phyloP scores from a whole-genome alignment of 768 basidiomycete genomes.

The Pleurotus djamor region DNA sequence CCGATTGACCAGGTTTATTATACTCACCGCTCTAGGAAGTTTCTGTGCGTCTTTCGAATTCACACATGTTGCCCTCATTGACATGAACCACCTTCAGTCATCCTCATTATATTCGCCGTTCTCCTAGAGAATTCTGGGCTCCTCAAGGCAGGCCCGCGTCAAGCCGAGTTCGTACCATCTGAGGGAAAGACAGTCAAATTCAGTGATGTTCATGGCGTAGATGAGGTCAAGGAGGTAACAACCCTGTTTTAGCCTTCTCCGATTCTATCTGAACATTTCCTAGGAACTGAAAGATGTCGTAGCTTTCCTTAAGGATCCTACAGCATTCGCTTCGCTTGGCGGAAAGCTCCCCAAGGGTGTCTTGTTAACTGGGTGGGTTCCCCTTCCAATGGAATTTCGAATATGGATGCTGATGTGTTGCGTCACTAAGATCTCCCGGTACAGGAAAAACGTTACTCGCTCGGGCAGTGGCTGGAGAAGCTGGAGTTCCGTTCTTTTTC shows the following conservation, averaged over 20 bases:
- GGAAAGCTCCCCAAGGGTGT: slow-evolving; percentile 96
- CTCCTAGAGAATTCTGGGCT: slow-evolving; percentile 93
- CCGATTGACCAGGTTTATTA: slow-evolving; percentile 60
- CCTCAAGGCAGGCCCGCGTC: slow-evolving; percentile 82
- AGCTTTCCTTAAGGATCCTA: slow-evolving; percentile 92
- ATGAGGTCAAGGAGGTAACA: slow-evolving; percentile 89
- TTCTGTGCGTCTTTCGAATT: slow-evolving; percentile 52
- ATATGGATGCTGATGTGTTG: not conserved
- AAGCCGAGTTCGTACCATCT: slow-evolving; percentile 79
- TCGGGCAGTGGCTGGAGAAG: slow-evolving; percentile 95
- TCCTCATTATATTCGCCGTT: slow-evolving; percentile 84
- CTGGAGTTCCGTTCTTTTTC: slow-evolving; percentile 96
- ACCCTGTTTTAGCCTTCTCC: not conserved
- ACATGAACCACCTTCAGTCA: slow-evolving; percentile 38
- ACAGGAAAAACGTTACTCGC: slow-evolving; percentile 99
- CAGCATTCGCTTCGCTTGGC: slow-evolving; percentile 85
- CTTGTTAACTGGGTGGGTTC: slow-evolving; percentile 69
- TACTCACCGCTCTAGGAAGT: slow-evolving; percentile 49
- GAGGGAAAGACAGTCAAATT: slow-evolving; percentile 86
- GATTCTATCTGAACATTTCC: slow-evolving; percentile 8
- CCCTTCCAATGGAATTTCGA: not conserved
- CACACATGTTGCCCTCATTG: not conserved
- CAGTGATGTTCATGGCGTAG: slow-evolving; percentile 94
- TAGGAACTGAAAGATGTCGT: slow-evolving; percentile 94
- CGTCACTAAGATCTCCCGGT: slow-evolving; percentile 60